Conservation (phyloP, 2,329 filamentous ascomycete species). For the Apiospora malaysiana region DNA sequence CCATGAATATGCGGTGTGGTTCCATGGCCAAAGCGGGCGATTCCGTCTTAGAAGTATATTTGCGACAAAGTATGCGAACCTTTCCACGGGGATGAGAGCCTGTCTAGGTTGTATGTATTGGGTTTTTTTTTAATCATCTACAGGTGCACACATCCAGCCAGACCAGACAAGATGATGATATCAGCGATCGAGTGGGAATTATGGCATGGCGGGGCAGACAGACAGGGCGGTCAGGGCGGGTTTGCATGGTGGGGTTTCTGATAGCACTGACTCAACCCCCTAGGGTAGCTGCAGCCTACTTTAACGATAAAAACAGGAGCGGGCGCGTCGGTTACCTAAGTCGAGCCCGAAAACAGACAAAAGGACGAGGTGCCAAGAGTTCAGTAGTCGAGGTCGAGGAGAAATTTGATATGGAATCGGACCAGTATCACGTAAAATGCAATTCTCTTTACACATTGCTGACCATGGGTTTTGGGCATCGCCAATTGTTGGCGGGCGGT, state of each 20-base stretch:
- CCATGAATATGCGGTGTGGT: background rate
- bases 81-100: background rate
- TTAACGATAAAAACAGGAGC: background rate
- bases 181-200: conserved; percentile 8
- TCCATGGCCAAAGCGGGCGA: background rate
- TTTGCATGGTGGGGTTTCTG: background rate
- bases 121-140: background rate
- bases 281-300: conserved; percentile 8
- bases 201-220: conserved; percentile 3
- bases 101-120: background rate
- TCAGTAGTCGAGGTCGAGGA: too few relatives aligned
- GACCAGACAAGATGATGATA: background rate
- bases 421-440: conserved; percentile 16
- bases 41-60: too few relatives aligned
- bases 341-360: conserved; percentile 1
- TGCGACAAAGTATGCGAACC: background rate
- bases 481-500: background rate
- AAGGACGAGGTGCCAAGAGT: background rate
- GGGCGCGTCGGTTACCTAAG: background rate
- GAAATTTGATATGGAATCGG: background rate
- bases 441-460: conserved; percentile 10
- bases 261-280: conserved; percentile 10
- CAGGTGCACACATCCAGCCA: too few relatives aligned
- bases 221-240: conserved; percentile 13
- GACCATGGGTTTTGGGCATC: conserved; percentile 13